These are phyloP conservation scores for Nemania diffusa DNA, from an alignment of 2,329 filamentous ascomycete genomes.

Conservation along the genomic window DNA sequence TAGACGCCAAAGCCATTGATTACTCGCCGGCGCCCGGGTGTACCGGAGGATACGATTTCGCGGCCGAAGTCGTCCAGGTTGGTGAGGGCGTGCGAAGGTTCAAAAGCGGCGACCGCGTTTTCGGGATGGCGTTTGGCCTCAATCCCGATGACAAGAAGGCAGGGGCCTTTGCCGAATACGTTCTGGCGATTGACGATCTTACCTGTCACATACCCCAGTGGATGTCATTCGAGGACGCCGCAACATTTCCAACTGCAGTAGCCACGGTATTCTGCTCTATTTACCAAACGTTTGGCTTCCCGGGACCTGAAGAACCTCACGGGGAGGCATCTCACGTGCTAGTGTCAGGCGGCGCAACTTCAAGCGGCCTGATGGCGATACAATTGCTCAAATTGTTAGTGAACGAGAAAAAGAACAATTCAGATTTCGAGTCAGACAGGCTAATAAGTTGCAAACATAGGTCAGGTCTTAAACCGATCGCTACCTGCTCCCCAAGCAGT, in stretches of 20 bases:
- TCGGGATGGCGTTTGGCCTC: not conserved
- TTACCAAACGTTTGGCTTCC: not conserved
- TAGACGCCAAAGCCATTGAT: not conserved
- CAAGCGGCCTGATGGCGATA: not conserved
- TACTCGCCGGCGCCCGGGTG: not conserved
- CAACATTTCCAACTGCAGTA: no score
- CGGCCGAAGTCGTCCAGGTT: not conserved
- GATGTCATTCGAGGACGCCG: no score
- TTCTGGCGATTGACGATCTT: not conserved
- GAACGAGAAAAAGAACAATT: no score
- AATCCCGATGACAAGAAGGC: not conserved
- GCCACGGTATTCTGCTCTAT: not conserved
- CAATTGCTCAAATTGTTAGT: not conserved
- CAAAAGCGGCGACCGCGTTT: not conserved
- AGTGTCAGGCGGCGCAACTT: not conserved
- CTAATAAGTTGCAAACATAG: no score
- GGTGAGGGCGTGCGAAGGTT: not conserved
- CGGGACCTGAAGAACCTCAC: no score
- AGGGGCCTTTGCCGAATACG: not conserved
- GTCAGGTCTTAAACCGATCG: not conserved
- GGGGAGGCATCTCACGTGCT: not conserved
- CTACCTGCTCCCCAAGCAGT: slow-evolving; percentile 11
- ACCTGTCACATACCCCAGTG: not conserved
- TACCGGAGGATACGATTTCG: not conserved
- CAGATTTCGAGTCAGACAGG: no score